Evolutionary conservation across 257 asterid genomes (phyloP), one percentile per base, ranked within the genome.

Genomic region (Solanum corneliomulleri): DNA sequence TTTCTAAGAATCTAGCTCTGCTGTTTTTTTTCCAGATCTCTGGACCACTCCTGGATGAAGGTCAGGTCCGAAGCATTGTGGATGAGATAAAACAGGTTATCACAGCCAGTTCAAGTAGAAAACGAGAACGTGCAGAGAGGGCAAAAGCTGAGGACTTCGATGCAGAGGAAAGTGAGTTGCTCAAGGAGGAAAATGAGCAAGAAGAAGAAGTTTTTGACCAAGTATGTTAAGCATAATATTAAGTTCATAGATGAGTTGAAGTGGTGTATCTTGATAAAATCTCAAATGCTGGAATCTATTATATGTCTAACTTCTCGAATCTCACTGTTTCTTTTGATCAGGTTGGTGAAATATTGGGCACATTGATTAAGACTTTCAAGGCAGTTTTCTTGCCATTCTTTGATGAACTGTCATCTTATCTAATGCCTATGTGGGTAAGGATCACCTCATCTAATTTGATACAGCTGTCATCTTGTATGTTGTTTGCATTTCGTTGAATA

Each of bases 401-500:
- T 87, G 99, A 97, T 82, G 95, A 97, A 89, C 89, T 97, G 64
- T 93, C 97, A 81, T 92, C 98, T n/a, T 97, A 94, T 86, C 86
- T 97, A 90, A 94, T 96, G 98, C 99, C 99, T 39, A 97, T 97
- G 99, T 97, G 99, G 99, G 99, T 97, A 89, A 92, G 99, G 92
- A 80, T 29, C 69, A 80, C 44, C 69, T 80, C 69, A 18, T 49
- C 7, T 80, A 47, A 29, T 49, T 80, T 49, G 69, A 80, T 29
- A 80, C 68, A 49, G 49, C 69, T 80, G 27, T 49, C 35, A 20
- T 29, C 85, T 80, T 80, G 41, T 80, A 29, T 49, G 42, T 68
- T 80, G 85, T 80, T 80, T 47, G 68, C 44, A 80, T 49, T 49
- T 80, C 3, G 4, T 49, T 47, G 33, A 29, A 9, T 18, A 80